Conservation (phyloP, 2,329 filamentous ascomycete genomes). For the Xylariaceae sp. region DNA sequence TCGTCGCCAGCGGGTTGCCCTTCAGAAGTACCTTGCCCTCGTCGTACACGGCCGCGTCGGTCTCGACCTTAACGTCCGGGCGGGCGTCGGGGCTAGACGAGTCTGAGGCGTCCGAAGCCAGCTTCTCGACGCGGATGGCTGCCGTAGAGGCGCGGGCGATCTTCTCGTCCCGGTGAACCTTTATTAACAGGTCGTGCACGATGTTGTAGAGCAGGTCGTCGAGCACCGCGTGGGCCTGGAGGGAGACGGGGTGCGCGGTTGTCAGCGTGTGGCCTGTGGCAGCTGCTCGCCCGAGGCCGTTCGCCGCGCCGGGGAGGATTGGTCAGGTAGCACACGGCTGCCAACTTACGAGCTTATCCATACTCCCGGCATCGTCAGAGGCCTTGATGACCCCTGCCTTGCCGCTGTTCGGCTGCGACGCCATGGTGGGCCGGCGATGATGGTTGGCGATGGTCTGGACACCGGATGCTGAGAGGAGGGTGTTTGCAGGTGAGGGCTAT, state of each 20-base stretch:
- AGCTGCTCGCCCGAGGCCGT: too few species aligned
- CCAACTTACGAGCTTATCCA: slow-evolving; percentile 52
- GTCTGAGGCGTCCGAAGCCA: slow-evolving; percentile 49
- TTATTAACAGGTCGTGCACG: slow-evolving; percentile 65
- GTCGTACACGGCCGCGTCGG: slow-evolving; percentile 61
- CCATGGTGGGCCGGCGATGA: slow-evolving; percentile 11
- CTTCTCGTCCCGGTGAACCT: slow-evolving; percentile 73
- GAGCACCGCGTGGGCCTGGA: slow-evolving; percentile 56
- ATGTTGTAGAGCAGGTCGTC: slow-evolving; percentile 72
- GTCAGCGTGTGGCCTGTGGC: too few species aligned
- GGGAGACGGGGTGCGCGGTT: slow-evolving; percentile 1
- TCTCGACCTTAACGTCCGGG: slow-evolving; percentile 53
- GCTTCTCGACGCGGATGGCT: slow-evolving; percentile 56
- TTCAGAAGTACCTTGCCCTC: slow-evolving; percentile 62
- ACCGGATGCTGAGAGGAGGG: slow-evolving; percentile 5
- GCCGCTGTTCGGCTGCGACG: slow-evolving; percentile 13
- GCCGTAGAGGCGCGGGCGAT: slow-evolving; percentile 60
- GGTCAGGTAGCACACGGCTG: slow-evolving; percentile 8
- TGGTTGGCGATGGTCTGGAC: slow-evolving; percentile 5
- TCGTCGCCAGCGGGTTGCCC: slow-evolving; percentile 65
- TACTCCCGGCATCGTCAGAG: slow-evolving; percentile 40
- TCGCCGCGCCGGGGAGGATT: slow-evolving; percentile 6
- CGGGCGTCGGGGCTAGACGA: slow-evolving; percentile 44
- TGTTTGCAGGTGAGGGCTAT: too few species aligned
- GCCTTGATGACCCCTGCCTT: slow-evolving; percentile 50